Evolutionary conservation across 148 eudicot species (phyloP).

Genomic region (Heliamphora exappendiculata): DNA sequence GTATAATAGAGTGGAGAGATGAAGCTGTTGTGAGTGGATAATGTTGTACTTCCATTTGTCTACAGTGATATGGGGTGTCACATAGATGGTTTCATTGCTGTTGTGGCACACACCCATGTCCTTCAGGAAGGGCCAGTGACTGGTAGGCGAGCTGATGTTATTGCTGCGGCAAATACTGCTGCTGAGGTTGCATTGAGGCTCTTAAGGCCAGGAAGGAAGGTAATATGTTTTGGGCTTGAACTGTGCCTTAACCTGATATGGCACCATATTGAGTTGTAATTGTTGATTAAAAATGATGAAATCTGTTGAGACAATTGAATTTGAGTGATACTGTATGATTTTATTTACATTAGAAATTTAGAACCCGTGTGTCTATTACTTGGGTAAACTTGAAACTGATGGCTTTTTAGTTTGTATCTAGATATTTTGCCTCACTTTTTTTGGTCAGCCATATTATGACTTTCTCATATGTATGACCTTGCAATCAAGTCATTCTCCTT

Average conservation of each 20-base stretch:
- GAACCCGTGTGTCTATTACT: not conserved
- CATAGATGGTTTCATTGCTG: slow-evolving; percentile 90
- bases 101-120: slow-evolving; percentile 78
- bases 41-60: slow-evolving; percentile 1
- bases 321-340: not conserved
- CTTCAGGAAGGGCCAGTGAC: slow-evolving; percentile 73
- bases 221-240: slow-evolving; percentile 7
- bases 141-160: slow-evolving; percentile 77
- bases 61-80: slow-evolving; percentile 93
- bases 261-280: not conserved
- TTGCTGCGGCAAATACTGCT: slow-evolving; percentile 89
- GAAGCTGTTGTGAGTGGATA: not conserved
- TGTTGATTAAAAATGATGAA: not conserved
- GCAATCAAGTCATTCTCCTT: not conserved
- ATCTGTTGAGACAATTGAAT: not conserved
- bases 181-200: slow-evolving; percentile 96
- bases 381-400: not conserved
- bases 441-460: too few relatives aligned
- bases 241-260: not conserved
- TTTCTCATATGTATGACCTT: too few relatives aligned
- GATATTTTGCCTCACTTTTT: too few relatives aligned
- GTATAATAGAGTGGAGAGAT: not conserved
- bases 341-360: not conserved
- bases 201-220: slow-evolving; percentile 86
- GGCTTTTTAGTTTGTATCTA: not conserved